Evolutionary conservation across 148 eudicot genomes (phyloP), one percentile per base, ranked within the genome.

Genomic region (Chenopodium suecicum): DNA sequence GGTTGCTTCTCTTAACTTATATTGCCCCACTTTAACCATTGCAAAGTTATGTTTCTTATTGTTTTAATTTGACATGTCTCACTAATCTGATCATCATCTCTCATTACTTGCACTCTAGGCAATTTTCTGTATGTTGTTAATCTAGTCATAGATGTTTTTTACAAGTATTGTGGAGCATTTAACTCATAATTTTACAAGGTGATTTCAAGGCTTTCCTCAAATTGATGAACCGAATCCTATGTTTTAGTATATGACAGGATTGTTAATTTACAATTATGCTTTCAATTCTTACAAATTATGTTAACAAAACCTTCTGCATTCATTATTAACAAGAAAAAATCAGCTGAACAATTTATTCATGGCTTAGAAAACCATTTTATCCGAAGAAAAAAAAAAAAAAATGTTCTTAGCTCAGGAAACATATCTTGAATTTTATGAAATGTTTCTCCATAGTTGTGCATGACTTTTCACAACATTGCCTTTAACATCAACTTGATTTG

Each of bases 1-100:
- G 97, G 98, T 94, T 62, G 7, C 23, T 79, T 37, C 73, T 79
- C 20, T 34, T 75, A 74, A 50, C 34, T 10, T 71, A 46, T 52
- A 20, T n/a, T 52, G 5, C 63, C 58, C 58, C 54, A 25, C 56
- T 54, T 56, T 56, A 20, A 29, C 50, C 48, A 22, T 34, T 68
- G 34, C 10, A 0, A 37, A 37, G 17, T 34, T 17, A 37, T 37
- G 44, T n/a, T 74, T 34, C 25, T 58, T 48, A 62, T 48, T 1
- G 7, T 60, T 60, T 1, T 32, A 6, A 58, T 58, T n/a, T 63
- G 54, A 66, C 56, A n/a, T 37, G 16, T 60, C 52, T 58, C 3
- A 65, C 46, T 34, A 60, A 60, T 13, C 9, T 37, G 25, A 27
- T 25, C 19, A 2, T 76, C 44, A 10, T 68, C 37, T 54, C 66